Evolutionary conservation across 441 rosid species (phyloP), one percentile per base, ranked within the genome.

Genomic region (Bruguiera hainesii): DNA sequence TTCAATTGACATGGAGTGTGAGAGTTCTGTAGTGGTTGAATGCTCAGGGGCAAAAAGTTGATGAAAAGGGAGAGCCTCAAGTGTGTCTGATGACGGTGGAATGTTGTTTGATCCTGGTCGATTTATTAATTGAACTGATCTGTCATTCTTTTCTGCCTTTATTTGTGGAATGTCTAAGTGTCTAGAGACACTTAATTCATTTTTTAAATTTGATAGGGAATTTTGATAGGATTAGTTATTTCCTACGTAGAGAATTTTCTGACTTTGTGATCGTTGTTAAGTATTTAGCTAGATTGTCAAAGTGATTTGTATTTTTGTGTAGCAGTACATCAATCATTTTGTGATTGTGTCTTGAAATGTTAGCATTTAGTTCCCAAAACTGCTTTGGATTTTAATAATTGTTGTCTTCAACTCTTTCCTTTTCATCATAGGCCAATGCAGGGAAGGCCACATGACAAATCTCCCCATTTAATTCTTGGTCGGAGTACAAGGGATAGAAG

Each of bases 391-490:
- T 59, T 1, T 28, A 30, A 16, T 63, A 11, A 50, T 3, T n/a
- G 35, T 63, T 31, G 10, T 33, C 37, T 60, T 13, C 50, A 6
- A 49, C 50, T 63, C 37, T 56, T 51, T 50, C 50, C 39, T 74
- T 30, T 66, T 64, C 33, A 56, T 64, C 39, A 25, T 81, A 87
- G 90, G 77, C 78, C 18, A 66, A 65, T 26, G 61, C 72, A 60
- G 39, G 75, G 76, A 61, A 79, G 79, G 75, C 70, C 73, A 35
- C 68, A 6, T 48, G 82, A 77, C 31, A 76, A 77, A 37, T 83
- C 99, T 49, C 79, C 89, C 70, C 77, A 56, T 61, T 55, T 23
- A 65, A 81, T 85, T 68, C 84, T 85, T 64, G 66, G 73, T 70
- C 83, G 28, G 61, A 79, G 79, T 78, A 73, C 80, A 64, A 82